A percentile compares a stretch with the other conserved stretches of the same genome.
phyloP scores from a whole-genome alignment of 208 protist genomes.

The Angomonas ambiguus region DNA sequence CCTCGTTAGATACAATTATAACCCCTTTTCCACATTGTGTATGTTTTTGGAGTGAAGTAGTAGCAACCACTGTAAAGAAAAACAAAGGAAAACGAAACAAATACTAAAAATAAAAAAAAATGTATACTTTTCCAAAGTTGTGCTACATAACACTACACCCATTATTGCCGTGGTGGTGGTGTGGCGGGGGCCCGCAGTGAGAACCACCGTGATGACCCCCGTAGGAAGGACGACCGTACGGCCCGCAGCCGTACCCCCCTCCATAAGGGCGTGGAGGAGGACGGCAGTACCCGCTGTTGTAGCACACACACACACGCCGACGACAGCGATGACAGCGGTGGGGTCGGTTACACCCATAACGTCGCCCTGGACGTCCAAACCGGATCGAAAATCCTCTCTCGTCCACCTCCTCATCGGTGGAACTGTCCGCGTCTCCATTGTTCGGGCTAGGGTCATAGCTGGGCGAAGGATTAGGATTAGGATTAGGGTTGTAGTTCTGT shows the following conservation, averaged over 20 bases:
- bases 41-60: no score
- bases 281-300: no score
- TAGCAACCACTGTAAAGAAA: no score
- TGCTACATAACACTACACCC: neutral
- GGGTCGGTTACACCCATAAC: neutral
- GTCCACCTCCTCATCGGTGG: neutral
- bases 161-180: neutral
- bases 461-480: neutral
- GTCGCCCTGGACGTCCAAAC: neutral
- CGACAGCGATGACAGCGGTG: neutral
- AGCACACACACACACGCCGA: neutral
- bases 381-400: neutral
- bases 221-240: no score
- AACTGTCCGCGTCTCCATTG: neutral
- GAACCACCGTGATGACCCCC: neutral
- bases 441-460: neutral
- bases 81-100: neutral
- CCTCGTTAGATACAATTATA: no score
- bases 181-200: neutral
- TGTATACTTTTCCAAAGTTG: neutral
- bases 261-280: neutral
- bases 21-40: no score
- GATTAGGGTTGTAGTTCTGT: neutral
- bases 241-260: neutral
- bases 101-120: neutral